Percentiles rank a stretch among this genome's conserved stretches.
Evolutionary conservation across 2,329 filamentous ascomycete species (phyloP).

Genomic region (Phaeosphaeria sp.): DNA sequence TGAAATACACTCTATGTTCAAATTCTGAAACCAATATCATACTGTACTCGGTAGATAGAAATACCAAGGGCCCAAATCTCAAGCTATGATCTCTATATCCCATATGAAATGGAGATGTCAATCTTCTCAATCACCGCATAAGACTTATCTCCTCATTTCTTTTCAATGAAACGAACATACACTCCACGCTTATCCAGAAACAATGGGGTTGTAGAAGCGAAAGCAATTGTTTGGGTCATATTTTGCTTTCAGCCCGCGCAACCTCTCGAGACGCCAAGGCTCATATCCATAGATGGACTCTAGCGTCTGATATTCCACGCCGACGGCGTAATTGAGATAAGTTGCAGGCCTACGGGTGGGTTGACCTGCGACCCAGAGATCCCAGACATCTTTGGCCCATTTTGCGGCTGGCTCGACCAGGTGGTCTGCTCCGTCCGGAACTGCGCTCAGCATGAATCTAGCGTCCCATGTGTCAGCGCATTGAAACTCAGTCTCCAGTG

Average conservation of each 20-base stretch:
- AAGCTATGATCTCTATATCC: too few relatives aligned
- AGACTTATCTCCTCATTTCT: too few relatives aligned
- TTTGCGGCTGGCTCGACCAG: background rate
- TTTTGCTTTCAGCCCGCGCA: slow-evolving; percentile 1
- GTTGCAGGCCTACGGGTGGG: background rate
- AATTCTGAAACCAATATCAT: too few relatives aligned
- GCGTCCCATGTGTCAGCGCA: too few relatives aligned
- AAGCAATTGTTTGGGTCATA: slow-evolving; percentile 4
- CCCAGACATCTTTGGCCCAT: slow-evolving; percentile 1
- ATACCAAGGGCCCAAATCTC: too few relatives aligned
- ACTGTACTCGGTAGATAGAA: too few relatives aligned
- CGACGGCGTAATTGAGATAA: slow-evolving; percentile 1
- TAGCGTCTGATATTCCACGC: background rate
- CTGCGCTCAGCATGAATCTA: background rate
- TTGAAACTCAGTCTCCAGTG: background rate
- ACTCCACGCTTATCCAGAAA: too few relatives aligned
- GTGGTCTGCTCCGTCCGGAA: slow-evolving; percentile 1
- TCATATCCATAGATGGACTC: slow-evolving; percentile 4
- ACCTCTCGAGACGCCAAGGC: slow-evolving; percentile 1
- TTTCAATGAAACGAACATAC: too few relatives aligned
- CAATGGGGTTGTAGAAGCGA: slow-evolving; percentile 1
- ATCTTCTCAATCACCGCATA: too few relatives aligned
- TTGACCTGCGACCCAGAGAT: slow-evolving; percentile 1
- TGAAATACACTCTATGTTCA: too few relatives aligned
- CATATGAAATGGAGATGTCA: too few relatives aligned